Base-by-base conservation (phyloP, 257 asterid species). In the Solanum chaucha region DNA sequence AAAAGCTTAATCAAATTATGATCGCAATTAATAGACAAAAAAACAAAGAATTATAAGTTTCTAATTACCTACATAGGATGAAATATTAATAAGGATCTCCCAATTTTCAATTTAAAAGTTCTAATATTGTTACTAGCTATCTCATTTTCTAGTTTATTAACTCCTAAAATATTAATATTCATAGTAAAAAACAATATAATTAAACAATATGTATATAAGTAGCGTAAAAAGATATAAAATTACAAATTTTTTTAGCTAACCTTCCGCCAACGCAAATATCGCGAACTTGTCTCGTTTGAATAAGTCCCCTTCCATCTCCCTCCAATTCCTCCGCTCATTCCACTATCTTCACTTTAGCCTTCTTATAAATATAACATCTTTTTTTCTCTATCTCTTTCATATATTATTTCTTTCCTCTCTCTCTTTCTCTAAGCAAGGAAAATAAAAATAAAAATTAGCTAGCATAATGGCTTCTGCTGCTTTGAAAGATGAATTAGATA, bases 401-500 rank as follows among this genome's bases (percentile, higher is more conserved):
- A 75, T 75, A 38, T 11, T n/a, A 5, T 38, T 11, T 22, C 6
- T 10, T 11, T n/a, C 6, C 34, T 10, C 19, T 35, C 12, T 75
- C 36, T 77, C 13, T 40, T 34, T 40, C 12, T 26, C 13, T 40
- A 7, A 38, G 12, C 20, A 40, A n/a, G 15, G 3, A 15, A 71
- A 72, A 34, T 3, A 6, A 8, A 26, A 14, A 46, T 15, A 51
- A 5, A 51, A 30, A 12, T 38, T 22, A 38, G 51, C 4, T 77
- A 41, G 24, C 34, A 78, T 32, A 24, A 80, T 80, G 84, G 26
- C 82, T 72, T 70, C 89, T 28, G 81, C 67, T 58, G 84, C 84
- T n/a, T 67, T 86, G 72, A 86, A 86, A 86, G 88, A 86, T 30
- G 88, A 86, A 64, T 77, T 86, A 26, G 85, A 86, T 84, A 84